Conservation (phyloP, 139 green algal species). For the Bryopsis sp. region DNA sequence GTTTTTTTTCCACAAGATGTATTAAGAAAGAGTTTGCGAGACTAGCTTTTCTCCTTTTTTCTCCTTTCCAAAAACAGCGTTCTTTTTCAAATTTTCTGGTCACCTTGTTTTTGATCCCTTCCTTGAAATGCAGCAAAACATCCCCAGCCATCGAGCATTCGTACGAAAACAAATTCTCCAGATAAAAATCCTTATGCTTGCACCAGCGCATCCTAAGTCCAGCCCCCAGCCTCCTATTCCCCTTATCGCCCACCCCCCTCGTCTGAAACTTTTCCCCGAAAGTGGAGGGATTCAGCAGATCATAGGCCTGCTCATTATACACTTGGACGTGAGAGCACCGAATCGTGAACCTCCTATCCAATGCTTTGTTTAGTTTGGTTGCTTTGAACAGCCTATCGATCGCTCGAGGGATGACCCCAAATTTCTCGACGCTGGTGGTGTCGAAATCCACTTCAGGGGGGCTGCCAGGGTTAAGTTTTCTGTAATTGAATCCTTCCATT, state of each 20-base stretch:
- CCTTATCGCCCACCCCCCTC: neutral
- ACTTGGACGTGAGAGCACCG: slow-evolving; percentile 34
- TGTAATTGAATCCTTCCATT: slow-evolving; percentile 46
- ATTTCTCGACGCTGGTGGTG: slow-evolving; percentile 23
- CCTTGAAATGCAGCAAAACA: slow-evolving; percentile 23
- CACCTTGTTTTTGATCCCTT: slow-evolving; percentile 30
- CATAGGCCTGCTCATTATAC: slow-evolving; percentile 51
- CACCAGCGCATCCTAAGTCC: slow-evolving; percentile 37
- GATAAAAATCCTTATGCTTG: slow-evolving; percentile 37
- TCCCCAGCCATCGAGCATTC: slow-evolving; percentile 25
- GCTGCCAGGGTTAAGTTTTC: neutral
- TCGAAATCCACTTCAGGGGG: slow-evolving; percentile 25
- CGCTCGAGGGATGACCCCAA: slow-evolving; percentile 36
- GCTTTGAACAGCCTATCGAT: slow-evolving; percentile 28
- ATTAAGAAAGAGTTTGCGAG: too few relatives aligned
- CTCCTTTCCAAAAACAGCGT: too few relatives aligned
- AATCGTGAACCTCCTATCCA: slow-evolving; percentile 20
- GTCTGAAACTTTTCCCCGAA: too few relatives aligned
- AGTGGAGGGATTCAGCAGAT: slow-evolving; percentile 31
- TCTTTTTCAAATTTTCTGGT: too few relatives aligned
- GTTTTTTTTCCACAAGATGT: too few relatives aligned
- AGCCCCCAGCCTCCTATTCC: neutral
- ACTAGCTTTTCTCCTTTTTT: too few relatives aligned
- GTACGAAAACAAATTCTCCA: slow-evolving; percentile 46
- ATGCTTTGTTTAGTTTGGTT: neutral